Percentiles rank a stretch among this genome's conserved stretches.
Evolutionary conservation across 306 rosid species (phyloP).

Genomic region (Fagus crenata): DNA sequence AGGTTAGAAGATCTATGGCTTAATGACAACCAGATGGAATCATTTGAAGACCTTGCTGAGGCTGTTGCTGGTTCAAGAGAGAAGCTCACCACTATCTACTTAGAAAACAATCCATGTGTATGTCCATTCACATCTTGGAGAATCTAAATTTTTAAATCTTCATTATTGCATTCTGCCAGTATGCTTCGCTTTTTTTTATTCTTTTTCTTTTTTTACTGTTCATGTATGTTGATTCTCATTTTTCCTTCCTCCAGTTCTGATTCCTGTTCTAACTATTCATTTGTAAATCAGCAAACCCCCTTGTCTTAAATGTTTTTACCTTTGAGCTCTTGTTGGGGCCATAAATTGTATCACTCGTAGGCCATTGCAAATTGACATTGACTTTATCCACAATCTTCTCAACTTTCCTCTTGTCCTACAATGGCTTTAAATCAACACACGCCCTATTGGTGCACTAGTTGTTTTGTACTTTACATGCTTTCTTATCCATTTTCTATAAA

Average conservation of each 20-base stretch:
- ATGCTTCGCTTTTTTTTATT: neutral
- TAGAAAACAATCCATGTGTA: constrained; percentile 93
- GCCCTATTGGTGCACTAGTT: neutral
- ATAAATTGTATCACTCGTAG: constrained; percentile 2
- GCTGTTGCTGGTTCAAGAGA: constrained; percentile 80
- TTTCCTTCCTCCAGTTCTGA: constrained; percentile 1
- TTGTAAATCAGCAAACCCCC: neutral
- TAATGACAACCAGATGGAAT: constrained; percentile 82
- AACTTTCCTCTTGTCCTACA: neutral
- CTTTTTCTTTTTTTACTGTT: neutral
- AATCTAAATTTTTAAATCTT: constrained; percentile 8
- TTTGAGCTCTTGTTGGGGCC: constrained; percentile 8
- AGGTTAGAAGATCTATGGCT: constrained; percentile 97
- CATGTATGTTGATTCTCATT: neutral
- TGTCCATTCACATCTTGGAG: constrained; percentile 30
- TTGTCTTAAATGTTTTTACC: neutral
- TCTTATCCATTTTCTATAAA: neutral
- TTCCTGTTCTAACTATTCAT: constrained; percentile 18
- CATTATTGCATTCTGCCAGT: neutral
- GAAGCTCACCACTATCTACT: constrained; percentile 82
- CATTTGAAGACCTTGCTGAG: constrained; percentile 62
- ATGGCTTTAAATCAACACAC: neutral
- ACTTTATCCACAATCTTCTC: neutral
- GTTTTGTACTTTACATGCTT: neutral
- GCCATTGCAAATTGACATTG: neutral